Conservation (phyloP, 2,329 filamentous ascomycete species). For the Exophiala alcalophila region DNA sequence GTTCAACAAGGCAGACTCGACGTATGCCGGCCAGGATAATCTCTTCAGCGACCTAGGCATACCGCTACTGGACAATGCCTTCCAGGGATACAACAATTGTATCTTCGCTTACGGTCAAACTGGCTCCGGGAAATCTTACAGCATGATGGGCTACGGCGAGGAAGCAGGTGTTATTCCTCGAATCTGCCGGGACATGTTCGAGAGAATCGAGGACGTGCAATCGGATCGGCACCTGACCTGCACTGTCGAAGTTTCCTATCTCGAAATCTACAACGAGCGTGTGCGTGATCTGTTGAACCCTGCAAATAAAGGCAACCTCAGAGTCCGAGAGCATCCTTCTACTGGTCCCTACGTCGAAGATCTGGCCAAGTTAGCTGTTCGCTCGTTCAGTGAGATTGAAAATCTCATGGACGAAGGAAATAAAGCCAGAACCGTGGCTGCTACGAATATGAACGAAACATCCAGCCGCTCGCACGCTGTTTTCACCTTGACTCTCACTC, state of each 20-base stretch:
- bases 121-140: conserved; percentile 97
- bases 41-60: conserved; percentile 84
- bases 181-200: conserved; percentile 98
- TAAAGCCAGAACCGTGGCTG: conserved; percentile 94
- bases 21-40: conserved; percentile 87
- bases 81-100: conserved; percentile 98
- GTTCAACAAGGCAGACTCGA: conserved; percentile 74
- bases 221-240: conserved; percentile 76
- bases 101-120: conserved; percentile 99
- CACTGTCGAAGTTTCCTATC: conserved; percentile 95
- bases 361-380: conserved; percentile 88
- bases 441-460: conserved; percentile 99
- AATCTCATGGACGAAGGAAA: conserved; percentile 99
- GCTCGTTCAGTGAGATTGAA: conserved; percentile 92
- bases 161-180: conserved; percentile 93
- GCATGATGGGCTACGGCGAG: conserved; percentile 99
- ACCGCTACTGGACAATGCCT: conserved; percentile 94
- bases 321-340: conserved; percentile 95
- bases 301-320: conserved; percentile 90
- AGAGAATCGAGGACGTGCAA: conserved; percentile 68
- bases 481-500: conserved; percentile 91
- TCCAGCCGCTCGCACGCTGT: conserved; percentile 97
- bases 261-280: conserved; percentile 98
- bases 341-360: conserved; percentile 98
- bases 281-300: conserved; percentile 95